Evolutionary conservation across 306 rosid species (phyloP).

Genomic region (Begonia peltatifolia): DNA sequence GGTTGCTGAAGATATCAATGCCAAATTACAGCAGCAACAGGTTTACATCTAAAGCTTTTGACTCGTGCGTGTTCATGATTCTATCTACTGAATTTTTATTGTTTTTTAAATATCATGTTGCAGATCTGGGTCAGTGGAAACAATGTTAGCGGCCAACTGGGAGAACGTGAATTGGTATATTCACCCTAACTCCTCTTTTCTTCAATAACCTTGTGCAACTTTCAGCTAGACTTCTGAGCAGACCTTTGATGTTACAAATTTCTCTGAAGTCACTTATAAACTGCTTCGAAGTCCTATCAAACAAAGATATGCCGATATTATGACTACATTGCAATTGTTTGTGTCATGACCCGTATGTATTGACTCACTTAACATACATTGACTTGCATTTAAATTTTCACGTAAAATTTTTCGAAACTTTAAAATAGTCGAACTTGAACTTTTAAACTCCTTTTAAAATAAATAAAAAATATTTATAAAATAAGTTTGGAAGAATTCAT

Average conservation of each 20-base stretch:
- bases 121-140: constrained; percentile 46
- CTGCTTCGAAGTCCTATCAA: background rate
- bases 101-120: constrained; percentile 11
- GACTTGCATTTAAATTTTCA: too few relatives aligned
- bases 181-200: background rate
- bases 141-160: constrained; percentile 19
- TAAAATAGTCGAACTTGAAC: too few relatives aligned
- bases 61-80: constrained; percentile 8
- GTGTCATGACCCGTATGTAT: too few relatives aligned
- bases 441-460: too few relatives aligned
- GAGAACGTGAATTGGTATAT: constrained; percentile 32
- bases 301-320: background rate
- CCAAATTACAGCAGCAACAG: constrained; percentile 49
- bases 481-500: too few relatives aligned
- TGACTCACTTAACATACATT: too few relatives aligned
- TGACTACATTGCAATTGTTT: background rate
- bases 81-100: constrained; percentile 8
- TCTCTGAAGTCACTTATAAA: too few relatives aligned
- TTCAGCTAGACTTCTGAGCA: constrained; percentile 1
- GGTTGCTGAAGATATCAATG: constrained; percentile 30
- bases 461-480: too few relatives aligned
- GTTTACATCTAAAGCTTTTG: constrained; percentile 24
- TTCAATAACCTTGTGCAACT: background rate
- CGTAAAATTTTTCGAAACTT: too few relatives aligned
- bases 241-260: background rate